Evolutionary conservation across 2,329 filamentous ascomycete species (phyloP).

Genomic region (Escovopsis weberi): DNA sequence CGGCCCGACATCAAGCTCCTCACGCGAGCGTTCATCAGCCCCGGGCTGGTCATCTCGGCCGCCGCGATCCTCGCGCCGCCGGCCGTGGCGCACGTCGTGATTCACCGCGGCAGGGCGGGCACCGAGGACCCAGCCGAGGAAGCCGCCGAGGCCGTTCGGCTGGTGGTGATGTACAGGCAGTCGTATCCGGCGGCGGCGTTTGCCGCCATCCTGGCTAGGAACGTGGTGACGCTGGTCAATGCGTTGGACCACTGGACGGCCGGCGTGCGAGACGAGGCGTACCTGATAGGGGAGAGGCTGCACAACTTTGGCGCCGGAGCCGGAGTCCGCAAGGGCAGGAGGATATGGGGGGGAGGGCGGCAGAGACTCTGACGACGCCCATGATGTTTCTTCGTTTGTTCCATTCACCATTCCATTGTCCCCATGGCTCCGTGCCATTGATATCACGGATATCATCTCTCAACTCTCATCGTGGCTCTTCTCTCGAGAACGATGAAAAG

Average conservation of each 20-base stretch:
- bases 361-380: slow-evolving; percentile 13
- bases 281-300: slow-evolving; percentile 82
- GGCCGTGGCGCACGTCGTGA: slow-evolving; percentile 29
- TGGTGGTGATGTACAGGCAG: slow-evolving; percentile 33
- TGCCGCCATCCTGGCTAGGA: slow-evolving; percentile 27
- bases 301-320: slow-evolving; percentile 68
- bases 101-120: slow-evolving; percentile 12
- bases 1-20: slow-evolving; percentile 66
- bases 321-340: slow-evolving; percentile 19
- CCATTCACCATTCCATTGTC: too few species aligned
- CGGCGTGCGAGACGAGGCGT: slow-evolving; percentile 84
- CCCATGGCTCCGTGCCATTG: too few species aligned
- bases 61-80: slow-evolving; percentile 52
- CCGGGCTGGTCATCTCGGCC: slow-evolving; percentile 46
- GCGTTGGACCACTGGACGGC: slow-evolving; percentile 64
- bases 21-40: slow-evolving; percentile 77
- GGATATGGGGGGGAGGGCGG: slow-evolving; percentile 23
- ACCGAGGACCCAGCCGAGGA: slow-evolving; percentile 12
- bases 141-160: slow-evolving; percentile 14
- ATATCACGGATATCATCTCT: too few species aligned
- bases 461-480: too few species aligned
- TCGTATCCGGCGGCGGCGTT: slow-evolving; percentile 57
- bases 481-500: too few species aligned
- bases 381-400: too few species aligned
- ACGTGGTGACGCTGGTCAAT: slow-evolving; percentile 35